Base-by-base conservation (phyloP, 164 flowering plant species). In the Cinnamomum chago region DNA sequence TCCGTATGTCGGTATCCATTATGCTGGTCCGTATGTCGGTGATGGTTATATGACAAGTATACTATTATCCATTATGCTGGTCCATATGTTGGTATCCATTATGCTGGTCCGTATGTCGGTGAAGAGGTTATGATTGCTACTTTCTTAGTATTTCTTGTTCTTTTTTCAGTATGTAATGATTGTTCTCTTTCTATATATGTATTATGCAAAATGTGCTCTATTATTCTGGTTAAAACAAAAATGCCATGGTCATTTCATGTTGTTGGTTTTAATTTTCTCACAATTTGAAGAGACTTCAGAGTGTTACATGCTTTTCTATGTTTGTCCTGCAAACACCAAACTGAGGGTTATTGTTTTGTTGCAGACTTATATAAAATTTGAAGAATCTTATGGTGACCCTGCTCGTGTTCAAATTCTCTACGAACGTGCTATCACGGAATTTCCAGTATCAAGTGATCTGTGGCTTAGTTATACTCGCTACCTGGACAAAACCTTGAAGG, bases 371-470 rank as follows among this genome's bases (percentile, higher is more conserved):
- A 68, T 95, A 79, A 91, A 91, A 74, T 95, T 92, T 82, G 99
- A 95, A 76, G 85, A 90, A 76, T 86, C 81, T 52, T 79, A 24
- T 28, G 83, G 83, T 47, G 80, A 83, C 75, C 98, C 98, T 72
- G 87, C 86, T n/a, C 89, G 99, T 20, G 91, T 92, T 72, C 94
- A 92, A 76, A 80, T 85, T 80, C 77, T 96, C 18, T 96, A 87
- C 84, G 99, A 96, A 75, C 98, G 99, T 79, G 97, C 99, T 76
- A 80, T 92, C 72, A 72, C 93, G 24, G 94, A 88, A 65, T 91
- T 89, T 78, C 93, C 99, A 74, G 73, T 96, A 72, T 84, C 95
- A 76, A 82, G 79, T 84, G 98, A 92, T 80, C 84, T 96, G 24
- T 96, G 99, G 99, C 85, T 92, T 76, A 86, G 85, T 66, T 96